A percentile compares a stretch with the other conserved stretches of the same genome.
These are phyloP conservation scores for Oxyria digyna DNA, from an alignment of 148 eudicot species.

Conservation along the genomic window DNA sequence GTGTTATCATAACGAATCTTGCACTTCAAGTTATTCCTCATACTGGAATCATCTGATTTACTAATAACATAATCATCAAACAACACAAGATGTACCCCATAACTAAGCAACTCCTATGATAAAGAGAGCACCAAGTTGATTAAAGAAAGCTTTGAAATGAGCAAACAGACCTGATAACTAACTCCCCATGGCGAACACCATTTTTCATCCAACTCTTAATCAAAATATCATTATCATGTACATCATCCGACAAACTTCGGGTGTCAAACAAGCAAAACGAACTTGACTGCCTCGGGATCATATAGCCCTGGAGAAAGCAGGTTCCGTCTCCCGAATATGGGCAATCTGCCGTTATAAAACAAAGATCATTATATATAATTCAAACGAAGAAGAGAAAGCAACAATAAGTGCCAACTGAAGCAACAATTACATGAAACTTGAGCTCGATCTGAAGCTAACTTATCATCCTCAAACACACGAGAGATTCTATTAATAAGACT, in stretches of 20 bases:
- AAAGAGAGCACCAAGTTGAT: no score
- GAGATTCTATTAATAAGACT: slow-evolving; percentile 73
- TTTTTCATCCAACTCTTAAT: slow-evolving; percentile 56
- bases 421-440: slow-evolving; percentile 63
- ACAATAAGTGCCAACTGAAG: not conserved
- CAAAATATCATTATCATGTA: slow-evolving; percentile 36
- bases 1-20: slow-evolving; percentile 20
- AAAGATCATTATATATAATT: not conserved
- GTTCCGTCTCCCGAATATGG: slow-evolving; percentile 47
- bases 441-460: slow-evolving; percentile 64
- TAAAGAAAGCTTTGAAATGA: not conserved
- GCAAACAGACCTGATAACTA: slow-evolving; percentile 37
- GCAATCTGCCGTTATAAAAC: slow-evolving; percentile 25
- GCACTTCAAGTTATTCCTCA: slow-evolving; percentile 30
- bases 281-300: slow-evolving; percentile 45
- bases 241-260: slow-evolving; percentile 53
- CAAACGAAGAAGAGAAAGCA: not conserved
- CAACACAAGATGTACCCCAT: no score
- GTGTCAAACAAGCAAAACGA: slow-evolving; percentile 76
- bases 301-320: slow-evolving; percentile 58
- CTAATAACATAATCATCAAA: slow-evolving; percentile 19
- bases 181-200: slow-evolving; percentile 73
- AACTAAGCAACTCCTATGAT: no score
- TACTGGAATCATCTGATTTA: slow-evolving; percentile 34
- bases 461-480: slow-evolving; percentile 58